Percentiles rank a stretch among this genome's conserved stretches.
These are phyloP conservation scores for Coniferiporia weirii DNA, from an alignment of 1,284 basidiomycete species.

Conservation along the genomic window DNA sequence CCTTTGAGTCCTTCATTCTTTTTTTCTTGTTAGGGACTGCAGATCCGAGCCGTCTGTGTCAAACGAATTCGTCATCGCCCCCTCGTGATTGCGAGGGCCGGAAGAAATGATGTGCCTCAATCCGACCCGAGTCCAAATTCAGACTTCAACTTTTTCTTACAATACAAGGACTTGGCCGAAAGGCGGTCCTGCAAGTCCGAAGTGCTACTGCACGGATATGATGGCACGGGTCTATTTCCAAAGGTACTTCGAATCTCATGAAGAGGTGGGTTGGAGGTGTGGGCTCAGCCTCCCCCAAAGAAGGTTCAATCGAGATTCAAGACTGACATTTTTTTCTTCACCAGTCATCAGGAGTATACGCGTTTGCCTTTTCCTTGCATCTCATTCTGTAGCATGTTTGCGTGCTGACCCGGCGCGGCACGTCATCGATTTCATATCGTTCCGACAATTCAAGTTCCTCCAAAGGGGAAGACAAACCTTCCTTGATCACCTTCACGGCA, in stretches of 20 bases:
- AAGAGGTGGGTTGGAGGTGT: background rate
- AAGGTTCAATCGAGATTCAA: no score
- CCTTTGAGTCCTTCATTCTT: background rate
- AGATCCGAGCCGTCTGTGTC: background rate
- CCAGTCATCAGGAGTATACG: no score
- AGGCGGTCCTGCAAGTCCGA: background rate
- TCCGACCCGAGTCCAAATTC: background rate
- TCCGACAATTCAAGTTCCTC: background rate
- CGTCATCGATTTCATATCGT: conserved; percentile 10
- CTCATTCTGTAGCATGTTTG: background rate
- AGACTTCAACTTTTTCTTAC: background rate
- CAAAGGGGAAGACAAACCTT: background rate
- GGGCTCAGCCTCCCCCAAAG: no score
- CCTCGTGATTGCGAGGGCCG: background rate
- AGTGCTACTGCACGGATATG: background rate
- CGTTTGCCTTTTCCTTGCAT: background rate
- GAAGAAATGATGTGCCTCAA: background rate
- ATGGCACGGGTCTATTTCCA: background rate
- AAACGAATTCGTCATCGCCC: background rate
- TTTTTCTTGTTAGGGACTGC: background rate
- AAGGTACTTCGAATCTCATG: background rate
- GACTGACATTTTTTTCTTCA: no score
- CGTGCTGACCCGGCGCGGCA: background rate
- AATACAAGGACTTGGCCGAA: background rate
- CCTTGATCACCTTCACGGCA: background rate